Evolutionary conservation across 495 filamentous ascomycete species (phyloP).

Genomic region (Lasiosphaeria hispida): DNA sequence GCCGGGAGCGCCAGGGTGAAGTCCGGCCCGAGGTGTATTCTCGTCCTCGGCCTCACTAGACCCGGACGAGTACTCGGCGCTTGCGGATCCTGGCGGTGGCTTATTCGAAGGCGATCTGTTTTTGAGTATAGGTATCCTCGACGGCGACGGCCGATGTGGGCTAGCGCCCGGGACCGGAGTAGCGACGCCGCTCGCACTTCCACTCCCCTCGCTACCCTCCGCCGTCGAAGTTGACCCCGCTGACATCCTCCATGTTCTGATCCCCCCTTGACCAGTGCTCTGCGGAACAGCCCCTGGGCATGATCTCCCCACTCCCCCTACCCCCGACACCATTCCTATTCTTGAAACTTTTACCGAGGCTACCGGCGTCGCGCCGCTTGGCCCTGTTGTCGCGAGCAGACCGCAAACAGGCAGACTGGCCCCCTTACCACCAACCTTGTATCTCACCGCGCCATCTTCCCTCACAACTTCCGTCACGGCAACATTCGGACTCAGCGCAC

Average conservation of each 20-base stretch:
- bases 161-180: too few species aligned
- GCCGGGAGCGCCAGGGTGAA: not conserved
- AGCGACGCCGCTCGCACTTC: not conserved
- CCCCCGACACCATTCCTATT: too few species aligned
- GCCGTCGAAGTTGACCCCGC: too few species aligned
- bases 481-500: conserved; percentile 11
- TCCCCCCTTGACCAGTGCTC: too few species aligned
- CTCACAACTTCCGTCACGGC: conserved; percentile 1
- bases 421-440: not conserved
- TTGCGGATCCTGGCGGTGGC: not conserved
- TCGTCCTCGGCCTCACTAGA: not conserved
- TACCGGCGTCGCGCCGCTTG: too few species aligned
- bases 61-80: not conserved
- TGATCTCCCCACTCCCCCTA: too few species aligned
- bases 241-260: too few species aligned
- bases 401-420: too few species aligned
- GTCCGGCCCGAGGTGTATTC: not conserved
- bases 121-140: not conserved
- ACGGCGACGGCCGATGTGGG: not conserved
- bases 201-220: not conserved
- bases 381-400: too few species aligned
- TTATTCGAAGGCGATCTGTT: not conserved
- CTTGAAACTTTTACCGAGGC: too few species aligned
- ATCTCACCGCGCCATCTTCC: not conserved
- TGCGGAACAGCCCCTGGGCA: too few species aligned